Conservation (phyloP, 768 basidiomycete species). For the Austroboletus eburneus region DNA sequence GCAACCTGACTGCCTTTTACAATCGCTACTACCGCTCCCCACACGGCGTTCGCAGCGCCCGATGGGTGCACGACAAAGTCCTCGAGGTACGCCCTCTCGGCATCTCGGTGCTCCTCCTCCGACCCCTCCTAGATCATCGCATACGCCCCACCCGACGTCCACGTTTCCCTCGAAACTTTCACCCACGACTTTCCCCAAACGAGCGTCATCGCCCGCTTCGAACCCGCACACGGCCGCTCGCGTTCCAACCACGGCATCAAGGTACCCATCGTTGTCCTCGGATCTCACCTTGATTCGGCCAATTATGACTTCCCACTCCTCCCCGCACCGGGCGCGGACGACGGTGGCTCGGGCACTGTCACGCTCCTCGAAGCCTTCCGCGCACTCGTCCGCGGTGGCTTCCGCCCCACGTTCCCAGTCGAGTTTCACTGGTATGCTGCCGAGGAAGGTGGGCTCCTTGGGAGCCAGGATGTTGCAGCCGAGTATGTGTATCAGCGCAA, state of each 20-base stretch:
- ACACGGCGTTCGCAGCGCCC: conserved; percentile 37
- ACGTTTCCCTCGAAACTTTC: conserved; percentile 21
- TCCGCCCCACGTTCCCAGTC: conserved; percentile 58
- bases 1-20: conserved; percentile 37
- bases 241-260: conserved; percentile 4
- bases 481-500: conserved; percentile 43
- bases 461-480: conserved; percentile 46
- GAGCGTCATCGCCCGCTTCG: conserved; percentile 25
- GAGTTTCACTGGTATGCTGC: conserved; percentile 88
- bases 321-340: conserved; percentile 47
- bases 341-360: conserved; percentile 62
- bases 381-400: conserved; percentile 63
- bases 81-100: conserved; percentile 4
- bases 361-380: conserved; percentile 78
- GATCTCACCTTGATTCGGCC: conserved; percentile 42
- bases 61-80: conserved; percentile 32
- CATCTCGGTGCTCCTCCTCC: too few relatives aligned
- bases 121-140: conserved; percentile 5
- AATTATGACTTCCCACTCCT: conserved; percentile 38
- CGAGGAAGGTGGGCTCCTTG: conserved; percentile 41
- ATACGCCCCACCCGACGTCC: conserved; percentile 8
- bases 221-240: conserved; percentile 7
- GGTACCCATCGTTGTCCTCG: conserved; percentile 34
- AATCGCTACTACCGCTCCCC: conserved; percentile 24
- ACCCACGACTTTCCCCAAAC: conserved; percentile 18